Percentiles rank a stretch among this genome's conserved stretches.
phyloP scores from a whole-genome alignment of 805 yeast species.

The Myxozyma udenii region DNA sequence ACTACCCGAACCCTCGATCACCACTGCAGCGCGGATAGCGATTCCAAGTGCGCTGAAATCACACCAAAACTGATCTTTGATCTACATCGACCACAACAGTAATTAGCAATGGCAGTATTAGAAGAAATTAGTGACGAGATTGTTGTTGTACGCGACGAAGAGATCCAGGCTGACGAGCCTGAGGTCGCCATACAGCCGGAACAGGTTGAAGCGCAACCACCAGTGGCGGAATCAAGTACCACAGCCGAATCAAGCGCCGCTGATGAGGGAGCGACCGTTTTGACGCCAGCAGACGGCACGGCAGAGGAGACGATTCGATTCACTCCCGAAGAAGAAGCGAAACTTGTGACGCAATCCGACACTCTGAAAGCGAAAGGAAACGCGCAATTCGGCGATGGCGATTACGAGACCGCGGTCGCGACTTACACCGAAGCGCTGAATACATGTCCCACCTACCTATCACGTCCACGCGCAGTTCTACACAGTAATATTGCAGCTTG shows the following conservation, averaged over 20 bases:
- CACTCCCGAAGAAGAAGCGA: conserved; percentile 30
- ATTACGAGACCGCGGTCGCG: conserved; percentile 16
- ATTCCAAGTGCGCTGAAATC: too few species aligned
- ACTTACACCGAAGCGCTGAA: conserved; percentile 20
- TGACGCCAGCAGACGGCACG: not conserved
- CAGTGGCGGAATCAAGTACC: not conserved
- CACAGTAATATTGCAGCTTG: conserved; percentile 35
- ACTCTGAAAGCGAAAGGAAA: conserved; percentile 44
- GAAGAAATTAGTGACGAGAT: not conserved
- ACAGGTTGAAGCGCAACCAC: conserved; percentile 1
- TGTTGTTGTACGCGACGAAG: too few species aligned
- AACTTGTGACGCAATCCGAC: conserved; percentile 34
- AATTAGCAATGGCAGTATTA: not conserved
- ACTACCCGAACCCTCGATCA: too few species aligned
- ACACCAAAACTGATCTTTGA: too few species aligned
- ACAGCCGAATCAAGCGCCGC: not conserved
- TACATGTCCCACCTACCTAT: conserved; percentile 16
- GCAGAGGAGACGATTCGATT: conserved; percentile 7
- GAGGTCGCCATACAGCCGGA: too few species aligned
- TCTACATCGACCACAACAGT: too few species aligned
- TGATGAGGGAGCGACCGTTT: not conserved
- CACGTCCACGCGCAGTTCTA: conserved; percentile 23
- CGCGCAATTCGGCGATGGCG: conserved; percentile 23
- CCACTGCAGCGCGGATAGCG: too few species aligned
- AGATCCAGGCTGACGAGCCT: too few species aligned